These are phyloP conservation scores for Quercus phellos DNA, from an alignment of 331 rosid species.

Conservation along the genomic window DNA sequence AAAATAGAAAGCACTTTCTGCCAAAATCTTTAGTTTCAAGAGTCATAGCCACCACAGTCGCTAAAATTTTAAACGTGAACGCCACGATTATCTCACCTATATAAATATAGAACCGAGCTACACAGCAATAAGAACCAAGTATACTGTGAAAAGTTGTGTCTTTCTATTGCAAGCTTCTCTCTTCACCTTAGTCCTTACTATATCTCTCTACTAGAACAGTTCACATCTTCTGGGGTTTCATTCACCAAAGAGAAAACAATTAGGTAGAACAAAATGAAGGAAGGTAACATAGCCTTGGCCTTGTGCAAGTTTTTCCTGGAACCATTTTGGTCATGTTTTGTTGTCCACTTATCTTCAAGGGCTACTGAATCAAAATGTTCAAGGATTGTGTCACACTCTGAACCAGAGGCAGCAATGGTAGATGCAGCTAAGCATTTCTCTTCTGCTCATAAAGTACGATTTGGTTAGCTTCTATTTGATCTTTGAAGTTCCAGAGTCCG, in stretches of 20 bases:
- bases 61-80: background rate
- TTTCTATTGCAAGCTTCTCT: too few species aligned
- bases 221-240: too few species aligned
- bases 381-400: background rate
- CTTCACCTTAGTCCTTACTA: too few species aligned
- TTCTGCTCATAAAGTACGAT: background rate
- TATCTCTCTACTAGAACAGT: too few species aligned
- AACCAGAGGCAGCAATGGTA: background rate
- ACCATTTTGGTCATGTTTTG: background rate
- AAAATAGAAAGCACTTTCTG: background rate
- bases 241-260: too few species aligned
- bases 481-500: too few species aligned
- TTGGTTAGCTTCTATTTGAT: background rate
- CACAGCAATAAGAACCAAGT: background rate
- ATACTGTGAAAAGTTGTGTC: too few species aligned
- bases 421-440: slow-evolving; percentile 1
- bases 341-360: background rate
- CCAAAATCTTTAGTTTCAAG: background rate
- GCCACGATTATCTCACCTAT: background rate
- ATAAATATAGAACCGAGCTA: background rate
- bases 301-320: background rate
- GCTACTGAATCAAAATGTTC: background rate
- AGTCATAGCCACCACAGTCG: background rate
- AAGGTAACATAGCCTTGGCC: background rate
- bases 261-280: too few species aligned